Evolutionary conservation across 257 asterid species (phyloP), one percentile per base, ranked within the genome.

Genomic region (Pogostemon cablin): DNA sequence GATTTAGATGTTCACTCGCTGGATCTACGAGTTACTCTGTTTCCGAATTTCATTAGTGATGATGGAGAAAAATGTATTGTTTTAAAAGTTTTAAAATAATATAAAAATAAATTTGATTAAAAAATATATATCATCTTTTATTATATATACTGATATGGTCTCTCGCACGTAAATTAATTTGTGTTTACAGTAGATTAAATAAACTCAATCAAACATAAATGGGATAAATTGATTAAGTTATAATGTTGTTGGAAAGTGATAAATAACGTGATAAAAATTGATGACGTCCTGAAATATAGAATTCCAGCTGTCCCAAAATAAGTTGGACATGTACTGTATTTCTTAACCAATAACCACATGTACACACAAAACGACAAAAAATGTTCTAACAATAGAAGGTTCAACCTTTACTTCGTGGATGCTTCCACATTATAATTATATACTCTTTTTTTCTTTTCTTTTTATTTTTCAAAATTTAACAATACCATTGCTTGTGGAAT

Each of bases 301-400:
- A 52, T 40, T 42, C 65, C 25, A 60, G 71, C 56, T 65, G 69
- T 58, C 43, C 43, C 52, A 35, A 44, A 41, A 55, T 52, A 68
- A 52, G 67, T 7, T 73, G 67, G 68, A 48, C 53, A 46, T 58
- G 20, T 67, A 25, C 43, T 25, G 32, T 25, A 25, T 1, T 41
- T 4, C 60, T 49, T 61, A 59, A 54, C 38, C 65, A 39, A 20
- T 25, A 25, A 25, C 32, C 78, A 72, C 81, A 78, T 72, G 78
- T 53, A n/a, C 10, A 5, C 0, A 4, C 9, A 34, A 9, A 44
- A 48, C 42, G 46, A 44, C 10, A 17, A 50, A 34, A 12, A 4
- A 32, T 44, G 58, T 39, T 58, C 57, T 44, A 8, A 55, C n/a
- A 56, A 57, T 54, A 49, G 60, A 55, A 73, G 42, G n/a, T 6